These are phyloP conservation scores for Pestalotiopsis sp. DNA, from an alignment of 2,329 filamentous ascomycete genomes.

Conservation along the genomic window DNA sequence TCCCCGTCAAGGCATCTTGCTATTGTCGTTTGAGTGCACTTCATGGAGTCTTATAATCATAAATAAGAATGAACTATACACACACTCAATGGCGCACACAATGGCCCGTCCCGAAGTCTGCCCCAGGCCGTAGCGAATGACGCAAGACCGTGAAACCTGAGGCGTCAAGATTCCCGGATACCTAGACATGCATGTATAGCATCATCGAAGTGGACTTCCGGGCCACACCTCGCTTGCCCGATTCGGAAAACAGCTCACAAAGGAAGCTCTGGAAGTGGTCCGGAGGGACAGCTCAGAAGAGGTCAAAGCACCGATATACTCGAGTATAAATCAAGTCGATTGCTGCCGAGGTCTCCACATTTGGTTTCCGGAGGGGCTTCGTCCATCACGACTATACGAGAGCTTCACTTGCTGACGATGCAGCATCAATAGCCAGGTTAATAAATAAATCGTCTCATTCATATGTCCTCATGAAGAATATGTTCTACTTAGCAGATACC, in stretches of 20 bases:
- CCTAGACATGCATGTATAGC: neutral
- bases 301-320: neutral
- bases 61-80: too few species aligned
- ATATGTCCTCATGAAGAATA: neutral
- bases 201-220: neutral
- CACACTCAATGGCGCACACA: too few species aligned
- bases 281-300: neutral
- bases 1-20: slow-evolving; percentile 38
- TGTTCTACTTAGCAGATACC: neutral
- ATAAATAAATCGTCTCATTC: neutral
- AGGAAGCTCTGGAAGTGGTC: neutral
- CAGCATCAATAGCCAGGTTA: neutral
- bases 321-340: neutral
- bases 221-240: neutral
- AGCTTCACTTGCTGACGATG: neutral
- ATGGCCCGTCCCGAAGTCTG: too few species aligned
- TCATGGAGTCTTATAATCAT: neutral
- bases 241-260: neutral
- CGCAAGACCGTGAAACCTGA: neutral
- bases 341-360: neutral
- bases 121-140: neutral
- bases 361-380: neutral
- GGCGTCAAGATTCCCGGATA: neutral
- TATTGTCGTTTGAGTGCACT: slow-evolving; percentile 31
- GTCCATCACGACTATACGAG: neutral